A percentile compares a stretch with the other conserved stretches of the same genome.
These are phyloP conservation scores for Globisporangium iwayamae DNA, from an alignment of 352 stramenopile genomes.

Conservation along the genomic window DNA sequence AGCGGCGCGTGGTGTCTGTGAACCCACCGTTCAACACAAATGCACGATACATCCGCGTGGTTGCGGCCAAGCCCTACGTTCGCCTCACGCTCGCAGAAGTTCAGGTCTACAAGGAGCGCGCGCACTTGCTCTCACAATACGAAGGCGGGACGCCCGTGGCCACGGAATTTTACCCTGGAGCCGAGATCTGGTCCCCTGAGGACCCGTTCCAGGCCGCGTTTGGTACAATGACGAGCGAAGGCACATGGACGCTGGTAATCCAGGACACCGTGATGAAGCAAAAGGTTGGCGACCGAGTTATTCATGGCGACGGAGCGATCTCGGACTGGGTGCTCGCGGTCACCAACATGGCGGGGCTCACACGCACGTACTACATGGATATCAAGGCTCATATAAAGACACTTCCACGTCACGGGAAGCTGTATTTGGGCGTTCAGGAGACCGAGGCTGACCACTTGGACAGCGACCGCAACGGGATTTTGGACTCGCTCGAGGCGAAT, in stretches of 20 bases:
- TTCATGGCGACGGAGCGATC: conserved; percentile 46
- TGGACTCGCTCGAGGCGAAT: conserved; percentile 56
- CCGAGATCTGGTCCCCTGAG: conserved; percentile 56
- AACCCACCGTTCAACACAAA: conserved; percentile 38
- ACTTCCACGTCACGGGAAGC: conserved; percentile 64
- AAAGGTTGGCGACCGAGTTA: conserved; percentile 7
- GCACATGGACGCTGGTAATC: conserved; percentile 57
- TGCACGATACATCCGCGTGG: conserved; percentile 63
- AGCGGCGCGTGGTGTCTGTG: conserved; percentile 35
- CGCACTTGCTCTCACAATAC: conserved; percentile 59
- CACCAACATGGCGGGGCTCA: conserved; percentile 58
- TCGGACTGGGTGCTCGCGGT: conserved; percentile 72
- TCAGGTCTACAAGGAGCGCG: conserved; percentile 58
- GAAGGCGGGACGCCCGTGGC: conserved; percentile 46
- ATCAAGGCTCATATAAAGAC: conserved; percentile 54
- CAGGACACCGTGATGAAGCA: conserved; percentile 27
- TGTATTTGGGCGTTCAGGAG: conserved; percentile 49
- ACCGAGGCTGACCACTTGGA: conserved; percentile 69
- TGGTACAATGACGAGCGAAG: conserved; percentile 40
- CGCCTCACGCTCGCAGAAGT: conserved; percentile 71
- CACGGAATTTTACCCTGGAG: conserved; percentile 39
- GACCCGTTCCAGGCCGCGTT: conserved; percentile 58
- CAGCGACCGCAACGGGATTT: conserved; percentile 43
- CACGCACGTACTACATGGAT: conserved; percentile 61
- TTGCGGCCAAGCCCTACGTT: conserved; percentile 34